phyloP scores from a whole-genome alignment of 768 basidiomycete genomes.

The Phanerochaete sordida region DNA sequence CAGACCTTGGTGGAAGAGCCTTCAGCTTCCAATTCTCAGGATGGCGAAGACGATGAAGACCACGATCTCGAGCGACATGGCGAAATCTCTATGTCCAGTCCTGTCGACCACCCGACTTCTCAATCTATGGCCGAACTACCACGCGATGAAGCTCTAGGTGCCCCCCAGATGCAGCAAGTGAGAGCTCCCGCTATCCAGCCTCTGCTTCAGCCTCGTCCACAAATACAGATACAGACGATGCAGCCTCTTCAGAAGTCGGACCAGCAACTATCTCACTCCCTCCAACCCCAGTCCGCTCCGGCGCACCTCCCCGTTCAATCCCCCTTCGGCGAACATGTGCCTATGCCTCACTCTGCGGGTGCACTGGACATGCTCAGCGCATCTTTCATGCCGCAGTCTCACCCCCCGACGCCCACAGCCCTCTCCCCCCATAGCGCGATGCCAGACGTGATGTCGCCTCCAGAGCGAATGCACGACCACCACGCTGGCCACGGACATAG shows the following conservation, averaged over 20 bases:
- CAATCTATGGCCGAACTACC: background rate
- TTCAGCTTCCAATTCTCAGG: constrained; percentile 26
- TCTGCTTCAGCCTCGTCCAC: constrained; percentile 22
- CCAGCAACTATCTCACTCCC: constrained; percentile 21
- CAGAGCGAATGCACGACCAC: constrained; percentile 14
- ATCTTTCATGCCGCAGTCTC: constrained; percentile 30
- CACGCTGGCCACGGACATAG: constrained; percentile 16
- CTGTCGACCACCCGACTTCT: constrained; percentile 5
- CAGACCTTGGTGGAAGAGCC: constrained; percentile 33
- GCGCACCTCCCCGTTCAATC: constrained; percentile 24
- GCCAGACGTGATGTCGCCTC: constrained; percentile 15
- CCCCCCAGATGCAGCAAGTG: background rate
- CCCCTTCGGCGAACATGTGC: constrained; percentile 18
- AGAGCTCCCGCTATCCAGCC: constrained; percentile 15
- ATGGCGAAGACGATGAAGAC: constrained; percentile 43
- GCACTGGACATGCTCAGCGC: constrained; percentile 27
- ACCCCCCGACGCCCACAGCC: constrained; percentile 19
- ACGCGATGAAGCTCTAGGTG: background rate
- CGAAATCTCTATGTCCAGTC: constrained; percentile 21
- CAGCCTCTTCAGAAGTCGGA: constrained; percentile 19
- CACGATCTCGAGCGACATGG: constrained; percentile 18
- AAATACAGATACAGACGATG: constrained; percentile 16
- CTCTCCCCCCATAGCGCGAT: constrained; percentile 20
- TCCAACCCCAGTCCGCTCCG: constrained; percentile 13
- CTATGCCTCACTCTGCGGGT: constrained; percentile 17